phyloP scores from a whole-genome alignment of 768 basidiomycete genomes.

The Amanita pallidorosea region DNA sequence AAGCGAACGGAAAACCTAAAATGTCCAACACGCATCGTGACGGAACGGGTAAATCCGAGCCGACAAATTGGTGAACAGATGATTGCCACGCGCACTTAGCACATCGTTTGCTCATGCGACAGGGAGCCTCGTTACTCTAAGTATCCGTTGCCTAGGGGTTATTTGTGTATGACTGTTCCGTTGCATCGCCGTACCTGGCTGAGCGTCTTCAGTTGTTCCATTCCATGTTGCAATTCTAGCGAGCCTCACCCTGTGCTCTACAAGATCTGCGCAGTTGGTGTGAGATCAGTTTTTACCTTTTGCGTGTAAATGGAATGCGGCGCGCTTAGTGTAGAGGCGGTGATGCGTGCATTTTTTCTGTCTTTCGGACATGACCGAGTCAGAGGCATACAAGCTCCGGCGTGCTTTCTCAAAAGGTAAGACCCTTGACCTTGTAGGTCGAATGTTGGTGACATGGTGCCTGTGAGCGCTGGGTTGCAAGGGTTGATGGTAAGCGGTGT shows the following conservation, averaged over 20 bases:
- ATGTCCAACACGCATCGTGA: background rate
- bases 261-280: background rate
- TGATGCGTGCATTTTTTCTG: conserved; percentile 14
- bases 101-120: background rate
- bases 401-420: conserved; percentile 28
- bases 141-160: conserved; percentile 20
- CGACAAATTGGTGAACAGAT: conserved; percentile 1
- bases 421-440: conserved; percentile 28
- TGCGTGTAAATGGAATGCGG: conserved; percentile 1
- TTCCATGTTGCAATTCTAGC: background rate
- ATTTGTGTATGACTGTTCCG: conserved; percentile 6
- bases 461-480: conserved; percentile 32
- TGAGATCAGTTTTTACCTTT: background rate
- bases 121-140: conserved; percentile 16
- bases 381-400: conserved; percentile 38
- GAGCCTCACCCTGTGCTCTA: background rate
- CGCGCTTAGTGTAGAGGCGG: background rate
- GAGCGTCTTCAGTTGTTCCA: background rate
- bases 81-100: conserved; percentile 3
- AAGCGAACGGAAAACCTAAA: background rate
- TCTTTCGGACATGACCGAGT: conserved; percentile 40
- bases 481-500: conserved; percentile 31
- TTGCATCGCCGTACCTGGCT: background rate
- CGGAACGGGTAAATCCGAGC: conserved; percentile 2
- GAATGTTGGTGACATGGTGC: conserved; percentile 31